Evolutionary conservation across 257 asterid genomes (phyloP), one percentile per base, ranked within the genome.

Genomic region (Thymus quinquecostatus): DNA sequence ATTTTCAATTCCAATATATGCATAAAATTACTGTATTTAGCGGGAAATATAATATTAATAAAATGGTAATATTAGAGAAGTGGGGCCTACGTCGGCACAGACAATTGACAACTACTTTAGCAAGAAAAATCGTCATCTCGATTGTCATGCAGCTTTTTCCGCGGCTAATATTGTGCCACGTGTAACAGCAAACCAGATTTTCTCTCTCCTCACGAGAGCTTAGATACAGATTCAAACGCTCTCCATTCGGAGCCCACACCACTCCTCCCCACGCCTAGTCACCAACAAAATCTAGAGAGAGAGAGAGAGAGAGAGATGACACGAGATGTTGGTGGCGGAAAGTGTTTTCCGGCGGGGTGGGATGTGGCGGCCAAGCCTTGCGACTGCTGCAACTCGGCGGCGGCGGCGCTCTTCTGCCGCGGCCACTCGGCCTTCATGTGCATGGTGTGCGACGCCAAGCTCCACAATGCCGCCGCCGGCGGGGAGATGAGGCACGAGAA

Each of bases 61-160:
- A 36, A 32, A 14, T 60, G 36, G 9, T 44, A 44, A 38, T 36
- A 44, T 1, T 44, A 7, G 2, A 10, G 12, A 7, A 10, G 70
- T 73, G 57, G 92, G 79, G 62, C 92, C 92, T 65, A 82, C 83
- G 88, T 84, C 86, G 94, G 94, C 92, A 85, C 83, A 82, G 89
- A 79, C 94, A 78, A 34, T 48, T 63, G 89, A 79, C 86, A 85
- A 78, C 73, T 77, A 72, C 82, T 77, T 27, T 49, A 79, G 60
- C 75, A 72, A 38, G 66, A 72, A 79, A 75, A 63, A 81, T 78
- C 87, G 79, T 65, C 86, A 81, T 63, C 55, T 47, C 28, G 29
- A 45, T n/a, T 54, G 71, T 72, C 68, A 71, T 60, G 57, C 80
- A 83, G 81, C 69, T 84, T 66, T 75, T 69, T 75, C 5, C 65